phyloP scores from a whole-genome alignment of 2,329 filamentous ascomycete genomes.

The Amauroascus niger region DNA sequence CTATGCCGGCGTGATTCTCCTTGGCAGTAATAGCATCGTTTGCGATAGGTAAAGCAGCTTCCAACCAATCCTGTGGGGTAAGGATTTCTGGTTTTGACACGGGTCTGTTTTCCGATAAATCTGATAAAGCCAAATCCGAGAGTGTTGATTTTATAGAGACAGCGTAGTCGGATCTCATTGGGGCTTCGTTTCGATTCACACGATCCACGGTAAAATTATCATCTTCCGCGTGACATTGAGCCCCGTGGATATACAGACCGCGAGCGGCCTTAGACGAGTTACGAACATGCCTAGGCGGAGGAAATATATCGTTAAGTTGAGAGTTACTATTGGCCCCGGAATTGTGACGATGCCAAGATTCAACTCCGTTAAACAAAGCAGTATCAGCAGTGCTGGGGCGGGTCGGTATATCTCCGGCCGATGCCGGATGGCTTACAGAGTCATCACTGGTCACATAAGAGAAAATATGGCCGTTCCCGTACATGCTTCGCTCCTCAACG shows the following conservation, averaged over 20 bases:
- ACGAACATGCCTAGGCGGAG: constrained; percentile 19
- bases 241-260: background rate
- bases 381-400: constrained; percentile 27
- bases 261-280: background rate
- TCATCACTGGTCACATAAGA: constrained; percentile 19
- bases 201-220: background rate
- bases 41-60: constrained; percentile 27
- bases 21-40: constrained; percentile 10
- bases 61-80: constrained; percentile 37
- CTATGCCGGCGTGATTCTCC: constrained; percentile 15
- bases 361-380: constrained; percentile 25
- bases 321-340: constrained; percentile 17
- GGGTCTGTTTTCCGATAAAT: background rate
- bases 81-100: constrained; percentile 25
- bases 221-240: background rate
- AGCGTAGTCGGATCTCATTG: background rate
- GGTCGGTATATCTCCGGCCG: constrained; percentile 28
- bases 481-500: constrained; percentile 23
- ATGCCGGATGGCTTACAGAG: constrained; percentile 26
- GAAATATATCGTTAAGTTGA: constrained; percentile 27
- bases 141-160: background rate
- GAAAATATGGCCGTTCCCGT: constrained; percentile 15
- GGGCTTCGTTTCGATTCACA: background rate
- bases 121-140: constrained; percentile 4
- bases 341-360: constrained; percentile 25